A percentile compares a stretch with the other conserved stretches of the same genome.
These are phyloP conservation scores for Salvia hispanica DNA, from an alignment of 257 asterid species.

Conservation along the genomic window DNA sequence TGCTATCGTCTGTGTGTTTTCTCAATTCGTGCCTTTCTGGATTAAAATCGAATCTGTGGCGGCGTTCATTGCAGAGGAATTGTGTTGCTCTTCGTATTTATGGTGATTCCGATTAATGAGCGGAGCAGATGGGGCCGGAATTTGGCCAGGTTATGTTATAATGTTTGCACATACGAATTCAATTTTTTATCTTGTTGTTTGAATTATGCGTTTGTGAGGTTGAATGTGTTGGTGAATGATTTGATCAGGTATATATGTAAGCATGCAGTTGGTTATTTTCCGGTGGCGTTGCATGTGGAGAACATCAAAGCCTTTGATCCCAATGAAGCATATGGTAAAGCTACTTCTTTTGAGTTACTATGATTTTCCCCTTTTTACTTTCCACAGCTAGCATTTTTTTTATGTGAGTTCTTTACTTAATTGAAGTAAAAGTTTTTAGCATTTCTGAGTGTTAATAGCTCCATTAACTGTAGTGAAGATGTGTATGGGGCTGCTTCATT, in stretches of 20 bases:
- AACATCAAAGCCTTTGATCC: slow-evolving; percentile 95
- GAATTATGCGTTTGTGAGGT: slow-evolving; percentile 8
- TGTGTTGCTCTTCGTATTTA: slow-evolving; percentile 60
- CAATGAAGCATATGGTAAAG: slow-evolving; percentile 80
- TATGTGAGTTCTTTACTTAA: not conserved
- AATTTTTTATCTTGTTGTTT: not conserved
- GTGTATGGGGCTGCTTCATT: not conserved
- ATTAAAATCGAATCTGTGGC: not conserved
- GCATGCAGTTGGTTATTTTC: slow-evolving; percentile 90
- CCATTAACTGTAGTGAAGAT: not conserved
- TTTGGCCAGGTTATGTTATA: slow-evolving; percentile 55
- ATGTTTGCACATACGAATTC: not conserved
- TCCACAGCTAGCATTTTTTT: not conserved
- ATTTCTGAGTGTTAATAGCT: not conserved
- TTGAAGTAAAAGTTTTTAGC: not conserved
- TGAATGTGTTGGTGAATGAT: slow-evolving; percentile 24
- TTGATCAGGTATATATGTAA: slow-evolving; percentile 80
- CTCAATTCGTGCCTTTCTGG: not conserved
- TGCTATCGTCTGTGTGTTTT: not conserved
- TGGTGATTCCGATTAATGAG: slow-evolving; percentile 74
- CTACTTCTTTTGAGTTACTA: slow-evolving; percentile 8
- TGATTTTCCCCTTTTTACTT: not conserved
- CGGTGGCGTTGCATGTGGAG: slow-evolving; percentile 76
- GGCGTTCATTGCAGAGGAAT: slow-evolving; percentile 53
- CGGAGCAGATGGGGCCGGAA: slow-evolving; percentile 66